phyloP scores from a whole-genome alignment of 2,329 filamentous ascomycete genomes.

The Neopestalotiopsis sp. region DNA sequence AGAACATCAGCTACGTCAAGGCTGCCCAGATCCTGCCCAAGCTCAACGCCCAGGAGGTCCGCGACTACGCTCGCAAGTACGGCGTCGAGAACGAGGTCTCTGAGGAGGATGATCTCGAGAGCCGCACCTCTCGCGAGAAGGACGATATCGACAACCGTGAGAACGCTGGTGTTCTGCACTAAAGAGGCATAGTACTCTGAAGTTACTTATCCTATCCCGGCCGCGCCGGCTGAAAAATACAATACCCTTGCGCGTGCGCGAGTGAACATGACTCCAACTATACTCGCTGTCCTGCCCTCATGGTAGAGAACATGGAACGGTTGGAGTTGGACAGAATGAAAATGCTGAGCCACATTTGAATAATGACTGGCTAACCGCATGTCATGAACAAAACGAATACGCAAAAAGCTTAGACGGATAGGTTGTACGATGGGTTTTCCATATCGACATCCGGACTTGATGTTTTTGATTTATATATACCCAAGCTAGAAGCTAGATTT shows the following conservation, averaged over 20 bases:
- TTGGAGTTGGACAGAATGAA: too few species aligned
- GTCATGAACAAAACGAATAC: neutral
- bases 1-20: conserved; percentile 64
- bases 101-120: neutral
- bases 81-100: conserved; percentile 29
- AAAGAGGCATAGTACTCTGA: neutral
- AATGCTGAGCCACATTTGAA: too few species aligned
- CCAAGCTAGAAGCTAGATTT: neutral
- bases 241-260: neutral
- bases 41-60: conserved; percentile 55
- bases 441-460: conserved; percentile 6
- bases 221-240: too few species aligned
- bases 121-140: neutral
- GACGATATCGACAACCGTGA: neutral
- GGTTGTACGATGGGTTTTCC: neutral
- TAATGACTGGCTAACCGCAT: neutral
- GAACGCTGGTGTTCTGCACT: neutral
- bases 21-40: conserved; percentile 62
- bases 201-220: too few species aligned
- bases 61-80: conserved; percentile 48
- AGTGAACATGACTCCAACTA: neutral
- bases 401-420: conserved; percentile 5
- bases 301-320: too few species aligned
- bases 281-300: too few species aligned
- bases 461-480: conserved; percentile 6